Percentiles rank a stretch among this genome's conserved stretches.
Evolutionary conservation across 768 basidiomycete genomes (phyloP).

Genomic region (Trametes coccinea): DNA sequence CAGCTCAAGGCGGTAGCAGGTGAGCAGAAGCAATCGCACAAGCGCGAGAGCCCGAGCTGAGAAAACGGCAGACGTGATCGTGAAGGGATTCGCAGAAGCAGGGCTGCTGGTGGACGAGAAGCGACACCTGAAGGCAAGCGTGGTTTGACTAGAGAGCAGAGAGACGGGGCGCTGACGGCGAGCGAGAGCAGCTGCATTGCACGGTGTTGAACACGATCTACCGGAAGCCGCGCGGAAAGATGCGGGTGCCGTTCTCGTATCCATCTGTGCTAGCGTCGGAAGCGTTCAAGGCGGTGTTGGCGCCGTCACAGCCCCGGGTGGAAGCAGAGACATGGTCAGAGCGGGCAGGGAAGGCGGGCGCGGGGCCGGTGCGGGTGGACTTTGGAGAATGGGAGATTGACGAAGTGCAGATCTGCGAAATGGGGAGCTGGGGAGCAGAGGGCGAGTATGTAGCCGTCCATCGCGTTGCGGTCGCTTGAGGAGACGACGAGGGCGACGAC

Average conservation of each 20-base stretch:
- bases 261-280: constrained; percentile 35
- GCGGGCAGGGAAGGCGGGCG: neutral
- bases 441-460: constrained; percentile 56
- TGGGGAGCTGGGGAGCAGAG: constrained; percentile 66
- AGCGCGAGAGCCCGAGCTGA: neutral
- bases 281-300: constrained; percentile 23
- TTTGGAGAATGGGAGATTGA: constrained; percentile 56
- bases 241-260: constrained; percentile 46
- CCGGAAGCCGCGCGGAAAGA: constrained; percentile 31
- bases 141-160: neutral
- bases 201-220: constrained; percentile 40
- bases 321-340: neutral
- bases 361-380: constrained; percentile 37
- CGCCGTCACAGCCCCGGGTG: neutral
- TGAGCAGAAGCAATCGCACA: constrained; percentile 13
- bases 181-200: constrained; percentile 36
- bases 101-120: constrained; percentile 36
- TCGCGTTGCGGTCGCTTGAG: constrained; percentile 2
- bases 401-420: constrained; percentile 65
- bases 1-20: constrained; percentile 38
- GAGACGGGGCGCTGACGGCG: neutral
- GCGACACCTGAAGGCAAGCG: constrained; percentile 37
- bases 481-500: neutral
- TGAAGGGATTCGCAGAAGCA: constrained; percentile 31
- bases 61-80: constrained; percentile 31